These are phyloP conservation scores for Dryas octopetala DNA, from an alignment of 306 rosid species.

Conservation along the genomic window DNA sequence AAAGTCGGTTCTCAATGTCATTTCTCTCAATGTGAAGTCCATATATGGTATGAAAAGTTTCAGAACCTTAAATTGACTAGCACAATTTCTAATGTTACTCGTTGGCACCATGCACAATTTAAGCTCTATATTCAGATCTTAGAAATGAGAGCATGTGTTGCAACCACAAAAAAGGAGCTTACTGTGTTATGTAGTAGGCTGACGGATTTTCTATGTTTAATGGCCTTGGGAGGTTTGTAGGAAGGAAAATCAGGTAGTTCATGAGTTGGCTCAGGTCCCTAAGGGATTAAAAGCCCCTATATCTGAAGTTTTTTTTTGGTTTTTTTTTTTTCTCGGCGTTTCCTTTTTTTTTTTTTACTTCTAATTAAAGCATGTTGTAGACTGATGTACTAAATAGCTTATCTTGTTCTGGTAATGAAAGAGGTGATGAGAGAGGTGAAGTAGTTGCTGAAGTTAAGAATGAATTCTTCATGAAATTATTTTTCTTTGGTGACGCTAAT, in stretches of 20 bases:
- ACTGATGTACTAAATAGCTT: background rate
- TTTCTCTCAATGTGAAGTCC: background rate
- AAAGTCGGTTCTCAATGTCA: background rate
- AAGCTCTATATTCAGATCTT: too few species aligned
- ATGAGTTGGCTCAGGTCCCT: background rate
- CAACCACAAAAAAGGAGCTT: too few species aligned
- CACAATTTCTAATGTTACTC: too few species aligned
- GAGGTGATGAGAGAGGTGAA: background rate
- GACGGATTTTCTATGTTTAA: too few species aligned
- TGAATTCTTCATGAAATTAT: background rate
- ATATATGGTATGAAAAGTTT: background rate
- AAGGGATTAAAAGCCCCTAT: background rate
- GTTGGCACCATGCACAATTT: too few species aligned
- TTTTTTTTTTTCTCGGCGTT: background rate
- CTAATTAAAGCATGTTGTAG: background rate
- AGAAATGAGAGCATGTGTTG: too few species aligned
- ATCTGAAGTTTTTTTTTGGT: background rate
- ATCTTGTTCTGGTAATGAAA: background rate
- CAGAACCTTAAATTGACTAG: background rate
- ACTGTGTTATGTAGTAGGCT: too few species aligned
- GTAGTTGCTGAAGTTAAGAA: background rate
- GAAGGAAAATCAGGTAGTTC: too few species aligned
- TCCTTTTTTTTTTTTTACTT: background rate
- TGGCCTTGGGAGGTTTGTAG: too few species aligned
- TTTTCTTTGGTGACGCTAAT: background rate